Percentiles rank a stretch among this genome's conserved stretches.
phyloP scores from a whole-genome alignment of 2,329 filamentous ascomycete genomes.

The Fusarium sp. region DNA sequence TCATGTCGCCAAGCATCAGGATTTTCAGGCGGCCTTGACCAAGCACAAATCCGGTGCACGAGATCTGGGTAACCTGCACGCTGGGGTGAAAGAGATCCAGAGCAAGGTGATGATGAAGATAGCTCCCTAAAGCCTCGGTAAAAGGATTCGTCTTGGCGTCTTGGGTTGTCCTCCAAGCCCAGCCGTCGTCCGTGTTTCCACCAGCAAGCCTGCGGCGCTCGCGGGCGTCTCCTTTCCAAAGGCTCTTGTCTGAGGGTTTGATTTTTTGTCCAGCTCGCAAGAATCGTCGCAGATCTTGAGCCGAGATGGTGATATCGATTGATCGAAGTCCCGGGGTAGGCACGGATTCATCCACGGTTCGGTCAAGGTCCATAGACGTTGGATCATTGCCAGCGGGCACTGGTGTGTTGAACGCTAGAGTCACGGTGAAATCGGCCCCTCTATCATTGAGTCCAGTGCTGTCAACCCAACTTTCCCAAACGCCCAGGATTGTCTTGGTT shows the following conservation, averaged over 20 bases:
- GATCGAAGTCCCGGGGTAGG: conserved; percentile 51
- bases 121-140: conserved; percentile 61
- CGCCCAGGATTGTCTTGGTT: conserved; percentile 61
- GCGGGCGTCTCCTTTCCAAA: conserved; percentile 49
- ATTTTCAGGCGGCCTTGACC: conserved; percentile 66
- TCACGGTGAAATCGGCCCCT: conserved; percentile 61
- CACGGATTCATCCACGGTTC: conserved; percentile 22
- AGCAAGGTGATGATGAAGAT: conserved; percentile 65
- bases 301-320: conserved; percentile 65
- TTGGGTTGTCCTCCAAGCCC: conserved; percentile 58
- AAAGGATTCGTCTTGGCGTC: conserved; percentile 54
- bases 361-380: conserved; percentile 25
- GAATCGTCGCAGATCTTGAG: conserved; percentile 61
- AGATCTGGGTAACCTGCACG: conserved; percentile 65
- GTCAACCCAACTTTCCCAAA: conserved; percentile 65
- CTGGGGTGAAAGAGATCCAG: conserved; percentile 67
- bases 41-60: conserved; percentile 67
- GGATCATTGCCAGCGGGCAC: conserved; percentile 28
- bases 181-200: conserved; percentile 62
- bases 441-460: conserved; percentile 51
- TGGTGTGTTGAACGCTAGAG: conserved; percentile 62
- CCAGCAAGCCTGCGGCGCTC: conserved; percentile 61
- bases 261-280: conserved; percentile 52
- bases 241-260: conserved; percentile 6
- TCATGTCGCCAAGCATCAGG: conserved; percentile 46